Percentiles rank a stretch among this genome's conserved stretches.
These are phyloP conservation scores for Alternaria sp. DNA, from an alignment of 2,329 filamentous ascomycete species.

Conservation along the genomic window DNA sequence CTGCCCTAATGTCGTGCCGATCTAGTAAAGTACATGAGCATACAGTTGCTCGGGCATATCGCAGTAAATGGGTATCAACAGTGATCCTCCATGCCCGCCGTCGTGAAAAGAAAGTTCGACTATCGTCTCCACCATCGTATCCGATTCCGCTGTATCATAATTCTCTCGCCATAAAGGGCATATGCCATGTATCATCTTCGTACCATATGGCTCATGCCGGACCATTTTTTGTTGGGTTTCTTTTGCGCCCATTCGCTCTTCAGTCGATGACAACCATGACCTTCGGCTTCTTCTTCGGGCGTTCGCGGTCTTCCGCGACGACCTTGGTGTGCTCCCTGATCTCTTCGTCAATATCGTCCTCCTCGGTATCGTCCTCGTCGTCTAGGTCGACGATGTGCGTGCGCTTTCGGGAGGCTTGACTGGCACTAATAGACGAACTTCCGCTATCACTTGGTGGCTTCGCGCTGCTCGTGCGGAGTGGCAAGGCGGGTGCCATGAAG, in stretches of 20 bases:
- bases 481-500: constrained; percentile 30
- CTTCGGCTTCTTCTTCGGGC: constrained; percentile 26
- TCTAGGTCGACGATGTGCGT: constrained; percentile 13
- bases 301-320: neutral
- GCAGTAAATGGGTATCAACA: neutral
- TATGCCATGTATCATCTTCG: no score
- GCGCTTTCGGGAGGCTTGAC: constrained; percentile 12
- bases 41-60: neutral
- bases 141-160: no score
- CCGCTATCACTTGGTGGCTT: neutral
- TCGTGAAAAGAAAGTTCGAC: no score
- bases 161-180: no score
- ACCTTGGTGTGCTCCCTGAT: constrained; percentile 17
- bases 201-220: no score
- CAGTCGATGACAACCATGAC: constrained; percentile 30
- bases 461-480: neutral
- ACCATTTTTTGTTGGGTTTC: no score
- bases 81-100: no score
- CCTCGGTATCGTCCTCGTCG: constrained; percentile 16
- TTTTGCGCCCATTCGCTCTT: no score
- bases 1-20: neutral
- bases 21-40: neutral
- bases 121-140: no score
- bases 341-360: constrained; percentile 20
- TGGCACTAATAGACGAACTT: neutral